These are phyloP conservation scores for Colletotrichum gloeosporioides DNA, from an alignment of 2,329 filamentous ascomycete genomes.

Conservation along the genomic window DNA sequence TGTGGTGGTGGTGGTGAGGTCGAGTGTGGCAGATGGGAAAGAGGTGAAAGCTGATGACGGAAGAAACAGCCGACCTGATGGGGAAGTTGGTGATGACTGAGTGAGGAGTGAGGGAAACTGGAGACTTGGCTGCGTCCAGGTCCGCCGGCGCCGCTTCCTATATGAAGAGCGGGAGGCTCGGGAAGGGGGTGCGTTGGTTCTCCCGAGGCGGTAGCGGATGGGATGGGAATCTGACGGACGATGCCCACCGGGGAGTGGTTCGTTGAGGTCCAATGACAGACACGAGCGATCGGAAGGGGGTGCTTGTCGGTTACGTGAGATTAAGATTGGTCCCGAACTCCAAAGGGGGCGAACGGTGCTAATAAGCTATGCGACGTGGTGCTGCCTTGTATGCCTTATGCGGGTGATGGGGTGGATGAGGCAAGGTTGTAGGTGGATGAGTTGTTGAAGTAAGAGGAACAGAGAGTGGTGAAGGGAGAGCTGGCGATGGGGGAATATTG, in stretches of 20 bases:
- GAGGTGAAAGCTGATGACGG: background rate
- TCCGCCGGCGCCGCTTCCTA: constrained; percentile 6
- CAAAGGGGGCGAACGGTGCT: background rate
- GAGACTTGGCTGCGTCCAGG: constrained; percentile 6
- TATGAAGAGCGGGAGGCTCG: constrained; percentile 17
- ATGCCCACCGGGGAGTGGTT: background rate
- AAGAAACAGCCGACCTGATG: background rate
- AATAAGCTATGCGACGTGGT: background rate
- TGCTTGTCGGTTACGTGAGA: constrained; percentile 7
- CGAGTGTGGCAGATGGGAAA: background rate
- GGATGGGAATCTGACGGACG: constrained; percentile 8
- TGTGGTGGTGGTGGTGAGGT: background rate
- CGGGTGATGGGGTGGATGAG: background rate
- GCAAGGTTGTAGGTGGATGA: background rate
- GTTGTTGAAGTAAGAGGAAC: background rate
- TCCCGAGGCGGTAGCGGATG: background rate
- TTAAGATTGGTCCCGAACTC: background rate
- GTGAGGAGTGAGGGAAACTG: background rate
- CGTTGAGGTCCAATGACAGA: background rate
- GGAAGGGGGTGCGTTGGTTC: background rate
- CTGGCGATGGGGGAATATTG: background rate
- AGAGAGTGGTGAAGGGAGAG: background rate
- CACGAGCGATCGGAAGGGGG: background rate
- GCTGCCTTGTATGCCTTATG: background rate
- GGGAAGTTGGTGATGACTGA: background rate